Conservation (phyloP, 306 rosid species). For the Malus sylvestris region DNA sequence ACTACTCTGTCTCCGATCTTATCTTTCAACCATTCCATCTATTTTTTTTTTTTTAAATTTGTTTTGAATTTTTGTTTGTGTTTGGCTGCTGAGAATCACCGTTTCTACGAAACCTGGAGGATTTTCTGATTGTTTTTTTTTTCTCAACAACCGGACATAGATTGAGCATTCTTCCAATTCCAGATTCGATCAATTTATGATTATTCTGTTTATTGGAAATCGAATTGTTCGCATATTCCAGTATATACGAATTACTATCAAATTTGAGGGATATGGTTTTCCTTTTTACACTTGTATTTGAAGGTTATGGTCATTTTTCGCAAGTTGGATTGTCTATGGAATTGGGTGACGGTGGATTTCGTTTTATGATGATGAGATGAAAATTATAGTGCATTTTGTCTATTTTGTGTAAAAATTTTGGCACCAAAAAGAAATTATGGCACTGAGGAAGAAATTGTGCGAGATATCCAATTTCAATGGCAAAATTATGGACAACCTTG, state of each 20-base stretch:
- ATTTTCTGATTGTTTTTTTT: not conserved
- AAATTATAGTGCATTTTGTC: not conserved
- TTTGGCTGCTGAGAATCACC: not conserved
- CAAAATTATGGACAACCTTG: not conserved
- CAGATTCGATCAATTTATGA: not conserved
- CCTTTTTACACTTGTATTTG: not conserved
- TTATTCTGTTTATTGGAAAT: not conserved
- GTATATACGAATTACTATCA: not conserved
- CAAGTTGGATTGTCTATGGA: not conserved
- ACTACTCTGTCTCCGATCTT: not conserved
- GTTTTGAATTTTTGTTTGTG: not conserved
- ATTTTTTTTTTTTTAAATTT: too few species aligned
- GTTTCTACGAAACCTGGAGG: not conserved
- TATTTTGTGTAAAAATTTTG: not conserved
- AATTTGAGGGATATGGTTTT: not conserved
- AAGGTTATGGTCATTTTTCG: not conserved
- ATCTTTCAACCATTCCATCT: not conserved
- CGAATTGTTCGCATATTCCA: too few species aligned
- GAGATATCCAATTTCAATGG: not conserved
- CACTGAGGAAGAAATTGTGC: not conserved
- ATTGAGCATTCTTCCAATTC: not conserved
- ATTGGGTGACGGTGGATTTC: not conserved
- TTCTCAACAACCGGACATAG: not conserved
- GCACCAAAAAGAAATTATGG: not conserved
- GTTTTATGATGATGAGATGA: too few species aligned